Evolutionary conservation across 2,329 filamentous ascomycete genomes (phyloP).

Genomic region (Cercospora sp.): DNA sequence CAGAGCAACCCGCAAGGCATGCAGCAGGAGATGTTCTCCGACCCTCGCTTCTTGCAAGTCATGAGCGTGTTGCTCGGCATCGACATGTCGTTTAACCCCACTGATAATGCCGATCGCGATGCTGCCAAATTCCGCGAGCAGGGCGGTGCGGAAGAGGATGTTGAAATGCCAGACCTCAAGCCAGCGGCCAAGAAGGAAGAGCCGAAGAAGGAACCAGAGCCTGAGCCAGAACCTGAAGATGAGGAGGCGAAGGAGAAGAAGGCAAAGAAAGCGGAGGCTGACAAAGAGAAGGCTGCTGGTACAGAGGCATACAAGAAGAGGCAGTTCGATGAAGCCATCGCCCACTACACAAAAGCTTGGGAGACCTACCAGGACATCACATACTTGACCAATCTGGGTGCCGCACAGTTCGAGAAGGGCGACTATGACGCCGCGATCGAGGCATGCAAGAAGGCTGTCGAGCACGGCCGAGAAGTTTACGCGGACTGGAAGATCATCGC

Average conservation of each 20-base stretch:
- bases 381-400: conserved; percentile 94
- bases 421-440: conserved; percentile 88
- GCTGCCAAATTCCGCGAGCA: conserved; percentile 64
- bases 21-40: conserved; percentile 72
- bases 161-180: conserved; percentile 80
- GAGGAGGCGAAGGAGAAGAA: conserved; percentile 82
- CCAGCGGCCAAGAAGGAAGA: conserved; percentile 45
- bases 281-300: conserved; percentile 90
- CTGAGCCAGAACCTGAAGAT: conserved; percentile 68
- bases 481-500: conserved; percentile 98
- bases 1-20: conserved; percentile 78
- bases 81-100: conserved; percentile 74
- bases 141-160: conserved; percentile 65
- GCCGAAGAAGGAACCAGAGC: conserved; percentile 61
- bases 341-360: conserved; percentile 94
- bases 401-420: conserved; percentile 93
- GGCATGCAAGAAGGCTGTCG: conserved; percentile 80
- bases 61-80: conserved; percentile 92
- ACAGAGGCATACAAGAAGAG: conserved; percentile 98
- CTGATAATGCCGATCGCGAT: conserved; percentile 47
- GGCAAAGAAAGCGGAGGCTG: conserved; percentile 88
- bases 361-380: conserved; percentile 93
- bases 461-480: conserved; percentile 83
- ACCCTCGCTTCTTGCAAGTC: conserved; percentile 90
- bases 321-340: conserved; percentile 90